These are phyloP conservation scores for Wickerhamiella cacticola DNA, from an alignment of 805 yeast genomes.

Conservation along the genomic window DNA sequence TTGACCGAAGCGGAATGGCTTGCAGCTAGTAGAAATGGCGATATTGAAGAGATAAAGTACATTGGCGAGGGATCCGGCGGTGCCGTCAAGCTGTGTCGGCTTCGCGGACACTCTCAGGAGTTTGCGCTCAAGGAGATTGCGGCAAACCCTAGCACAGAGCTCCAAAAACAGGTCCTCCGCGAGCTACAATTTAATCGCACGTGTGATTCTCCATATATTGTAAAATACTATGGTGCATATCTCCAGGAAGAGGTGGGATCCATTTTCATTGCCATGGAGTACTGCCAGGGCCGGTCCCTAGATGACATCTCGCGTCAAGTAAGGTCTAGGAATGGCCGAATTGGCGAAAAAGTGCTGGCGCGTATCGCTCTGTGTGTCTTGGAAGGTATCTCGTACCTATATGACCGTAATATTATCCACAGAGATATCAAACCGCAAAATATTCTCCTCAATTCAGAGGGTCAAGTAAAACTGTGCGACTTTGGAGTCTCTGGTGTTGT, in stretches of 20 bases:
- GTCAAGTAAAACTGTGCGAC: slow-evolving; percentile 87
- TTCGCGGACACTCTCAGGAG: slow-evolving; percentile 43
- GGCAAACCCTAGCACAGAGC: slow-evolving; percentile 69
- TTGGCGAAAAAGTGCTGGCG: slow-evolving; percentile 87
- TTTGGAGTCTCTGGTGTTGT: slow-evolving; percentile 98
- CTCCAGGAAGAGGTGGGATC: slow-evolving; percentile 62
- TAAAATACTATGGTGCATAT: slow-evolving; percentile 86
- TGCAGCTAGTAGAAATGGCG: slow-evolving; percentile 41
- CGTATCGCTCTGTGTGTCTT: slow-evolving; percentile 79
- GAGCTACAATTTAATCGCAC: slow-evolving; percentile 80
- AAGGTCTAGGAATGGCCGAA: slow-evolving; percentile 61
- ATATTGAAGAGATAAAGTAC: slow-evolving; percentile 54
- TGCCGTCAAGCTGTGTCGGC: slow-evolving; percentile 64
- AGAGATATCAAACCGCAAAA: slow-evolving; percentile 95
- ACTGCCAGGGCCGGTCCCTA: slow-evolving; percentile 83
- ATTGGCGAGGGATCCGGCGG: slow-evolving; percentile 96
- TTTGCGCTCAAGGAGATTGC: slow-evolving; percentile 76
- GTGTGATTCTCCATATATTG: slow-evolving; percentile 75
- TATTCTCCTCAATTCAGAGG: slow-evolving; percentile 59
- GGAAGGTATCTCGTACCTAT: slow-evolving; percentile 74
- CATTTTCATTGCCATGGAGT: slow-evolving; percentile 93
- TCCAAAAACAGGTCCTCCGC: slow-evolving; percentile 79
- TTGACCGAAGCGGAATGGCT: slow-evolving; percentile 46
- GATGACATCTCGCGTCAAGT: slow-evolving; percentile 83
- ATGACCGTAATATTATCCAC: slow-evolving; percentile 79